Base-by-base conservation (phyloP, 2,329 filamentous ascomycete species). In the Diaporthe sp. region DNA sequence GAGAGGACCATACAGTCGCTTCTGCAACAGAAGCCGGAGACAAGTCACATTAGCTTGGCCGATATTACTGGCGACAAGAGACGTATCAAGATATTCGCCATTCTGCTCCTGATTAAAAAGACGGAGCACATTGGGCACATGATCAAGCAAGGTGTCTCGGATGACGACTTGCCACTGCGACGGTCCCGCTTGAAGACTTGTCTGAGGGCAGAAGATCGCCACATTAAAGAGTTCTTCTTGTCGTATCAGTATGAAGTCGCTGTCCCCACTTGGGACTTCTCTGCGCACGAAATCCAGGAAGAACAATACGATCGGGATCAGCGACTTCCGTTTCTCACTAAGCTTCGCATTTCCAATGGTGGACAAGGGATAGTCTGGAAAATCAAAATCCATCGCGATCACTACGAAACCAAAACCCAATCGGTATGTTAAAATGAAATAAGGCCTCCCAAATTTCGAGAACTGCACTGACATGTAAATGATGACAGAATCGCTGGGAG, bases 341-440 rank as follows among this genome's bases (percentile, higher is more conserved):
- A 54, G 35, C 1, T 0, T 8, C 30, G 1, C 3, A 17, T 68
- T 33, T 54, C 64, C 22, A 54, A 22, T 2, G 64, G 47, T 25
- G 64, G 64, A n/a, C 64, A 68, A 38, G 64, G 64, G 13, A 30
- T 54, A 17, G 22, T 68, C 19, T 68, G 47, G 64, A 52, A 54
- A 30, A 33, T 68, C 33, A 2, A 54, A 54, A 68, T 68, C 4
- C 47, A 68, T 54, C 12, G 13, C 8, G 47, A 40, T 30, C 42
- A 66, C 64, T 68, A 54, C 15, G 33, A 40, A 28, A 60, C 33
- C 5, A 38, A 25, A 12, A 60, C 33, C 25, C 12, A 25, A 6
- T 60, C 57, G 12, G 22, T 60, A 60, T 15, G 55, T 33, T 22
- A 4, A n/a, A n/a, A 33, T 8, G 22, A 10, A 9, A 7, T 25